Conservation (phyloP, 2,329 filamentous ascomycete species). For the Fusarium sp. region DNA sequence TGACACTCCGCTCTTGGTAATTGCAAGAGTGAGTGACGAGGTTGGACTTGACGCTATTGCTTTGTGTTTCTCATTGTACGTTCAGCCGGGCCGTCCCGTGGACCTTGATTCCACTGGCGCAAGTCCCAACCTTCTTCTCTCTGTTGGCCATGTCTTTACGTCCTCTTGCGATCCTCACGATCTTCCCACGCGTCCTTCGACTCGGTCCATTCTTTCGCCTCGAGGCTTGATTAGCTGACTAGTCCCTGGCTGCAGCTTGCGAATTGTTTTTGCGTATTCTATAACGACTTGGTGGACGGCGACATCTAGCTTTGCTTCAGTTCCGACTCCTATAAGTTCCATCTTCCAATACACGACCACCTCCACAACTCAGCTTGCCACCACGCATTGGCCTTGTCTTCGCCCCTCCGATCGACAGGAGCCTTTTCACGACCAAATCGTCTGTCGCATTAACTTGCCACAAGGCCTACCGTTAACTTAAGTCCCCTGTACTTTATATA, state of each 20-base stretch:
- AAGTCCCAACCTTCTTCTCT: conserved; percentile 24
- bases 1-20: conserved; percentile 33
- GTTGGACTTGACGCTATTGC: conserved; percentile 28
- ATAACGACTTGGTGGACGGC: conserved; percentile 10
- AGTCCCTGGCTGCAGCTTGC: conserved; percentile 12
- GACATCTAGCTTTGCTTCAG: conserved; percentile 13
- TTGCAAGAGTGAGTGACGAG: conserved; percentile 34
- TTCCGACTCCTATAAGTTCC: conserved; percentile 4
- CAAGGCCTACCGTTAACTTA: conserved; percentile 1
- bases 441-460: conserved; percentile 21
- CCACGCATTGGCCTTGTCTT: conserved; percentile 14
- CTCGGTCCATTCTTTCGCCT: background rate
- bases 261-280: conserved; percentile 8
- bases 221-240: conserved; percentile 10
- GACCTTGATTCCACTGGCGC: conserved; percentile 15
- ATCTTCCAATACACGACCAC: conserved; percentile 9
- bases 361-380: conserved; percentile 10
- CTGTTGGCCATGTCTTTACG: background rate
- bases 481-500: background rate
- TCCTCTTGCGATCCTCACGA: background rate
- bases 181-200: background rate
- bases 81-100: conserved; percentile 27
- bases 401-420: conserved; percentile 8
- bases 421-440: conserved; percentile 15
- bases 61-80: conserved; percentile 35